phyloP scores from a whole-genome alignment of 257 asterid genomes.

The Lycium barbarum region DNA sequence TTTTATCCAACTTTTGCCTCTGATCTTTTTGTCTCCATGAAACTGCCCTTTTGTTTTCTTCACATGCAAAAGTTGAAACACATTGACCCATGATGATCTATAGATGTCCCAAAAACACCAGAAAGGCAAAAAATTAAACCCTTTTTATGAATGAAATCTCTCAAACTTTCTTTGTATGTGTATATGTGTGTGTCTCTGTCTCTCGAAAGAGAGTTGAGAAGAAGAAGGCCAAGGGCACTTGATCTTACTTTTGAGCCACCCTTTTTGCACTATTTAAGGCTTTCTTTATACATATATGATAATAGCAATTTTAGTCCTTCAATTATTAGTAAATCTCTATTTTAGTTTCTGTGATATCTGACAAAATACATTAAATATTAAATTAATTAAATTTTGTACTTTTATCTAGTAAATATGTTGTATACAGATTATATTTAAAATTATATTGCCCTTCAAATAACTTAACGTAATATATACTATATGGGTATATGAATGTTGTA shows the following conservation, averaged over 20 bases:
- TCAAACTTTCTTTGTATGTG: not conserved
- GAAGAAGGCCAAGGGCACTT: slow-evolving; percentile 2
- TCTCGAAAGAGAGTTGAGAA: not conserved
- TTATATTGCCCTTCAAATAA: not conserved
- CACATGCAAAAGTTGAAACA: slow-evolving; percentile 29
- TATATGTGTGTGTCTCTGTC: not conserved
- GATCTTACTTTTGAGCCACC: slow-evolving; percentile 3
- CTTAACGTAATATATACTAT: not conserved
- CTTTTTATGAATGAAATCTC: not conserved
- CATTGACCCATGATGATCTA: slow-evolving; percentile 41
- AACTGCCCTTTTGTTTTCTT: slow-evolving; percentile 22
- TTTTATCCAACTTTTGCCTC: not conserved
- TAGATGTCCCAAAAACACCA: not conserved
- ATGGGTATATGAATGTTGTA: too few species aligned
- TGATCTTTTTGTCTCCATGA: not conserved
- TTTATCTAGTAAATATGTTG: not conserved
- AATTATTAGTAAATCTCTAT: not conserved
- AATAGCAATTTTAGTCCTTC: not conserved
- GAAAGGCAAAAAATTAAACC: not conserved
- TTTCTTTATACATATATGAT: not conserved
- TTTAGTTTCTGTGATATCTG: not conserved
- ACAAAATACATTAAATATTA: not conserved
- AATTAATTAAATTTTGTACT: not conserved
- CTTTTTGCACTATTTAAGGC: slow-evolving; percentile 8
- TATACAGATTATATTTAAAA: not conserved